Conservation (phyloP, 2,329 filamentous ascomycete species). For the Ophiocordyceps sinensis region DNA sequence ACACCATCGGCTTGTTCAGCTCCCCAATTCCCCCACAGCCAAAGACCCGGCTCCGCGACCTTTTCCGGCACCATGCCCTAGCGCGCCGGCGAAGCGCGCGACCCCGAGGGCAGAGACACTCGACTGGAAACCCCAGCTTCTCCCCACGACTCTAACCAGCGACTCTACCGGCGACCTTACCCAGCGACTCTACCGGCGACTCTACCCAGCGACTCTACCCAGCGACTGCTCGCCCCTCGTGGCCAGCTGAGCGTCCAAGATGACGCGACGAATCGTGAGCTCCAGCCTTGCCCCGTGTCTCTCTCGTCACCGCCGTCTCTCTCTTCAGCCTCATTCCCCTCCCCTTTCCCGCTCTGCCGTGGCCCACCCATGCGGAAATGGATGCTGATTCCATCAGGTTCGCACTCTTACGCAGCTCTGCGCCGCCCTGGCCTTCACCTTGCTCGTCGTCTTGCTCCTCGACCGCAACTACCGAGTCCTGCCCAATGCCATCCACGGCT, state of each 20-base stretch:
- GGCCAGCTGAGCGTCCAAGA: conserved; percentile 2
- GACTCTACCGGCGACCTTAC: no score
- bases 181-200: no score
- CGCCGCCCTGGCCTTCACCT: conserved; percentile 47
- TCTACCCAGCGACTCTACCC: no score
- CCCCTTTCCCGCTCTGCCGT: no score
- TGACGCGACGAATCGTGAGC: conserved; percentile 24
- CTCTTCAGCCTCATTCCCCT: neutral
- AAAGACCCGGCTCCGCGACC: no score
- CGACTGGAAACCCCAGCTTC: neutral
- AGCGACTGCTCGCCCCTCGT: no score
- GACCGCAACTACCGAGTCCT: conserved; percentile 82
- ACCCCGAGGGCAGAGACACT: neutral
- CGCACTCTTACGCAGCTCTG: conserved; percentile 64
- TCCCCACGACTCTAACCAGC: neutral
- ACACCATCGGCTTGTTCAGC: neutral
- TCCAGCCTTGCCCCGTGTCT: neutral
- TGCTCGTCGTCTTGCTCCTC: conserved; percentile 65
- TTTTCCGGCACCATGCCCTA: conserved; percentile 2
- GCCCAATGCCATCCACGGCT: conserved; percentile 71
- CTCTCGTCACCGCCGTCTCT: neutral
- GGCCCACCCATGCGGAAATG: no score
- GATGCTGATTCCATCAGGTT: conserved; percentile 23
- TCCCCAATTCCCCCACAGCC: neutral
- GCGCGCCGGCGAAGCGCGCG: neutral